A percentile compares a stretch with the other conserved stretches of the same genome.
These are phyloP conservation scores for Jaenimonas drosophilae DNA, from an alignment of 208 protist species.

Conservation along the genomic window DNA sequence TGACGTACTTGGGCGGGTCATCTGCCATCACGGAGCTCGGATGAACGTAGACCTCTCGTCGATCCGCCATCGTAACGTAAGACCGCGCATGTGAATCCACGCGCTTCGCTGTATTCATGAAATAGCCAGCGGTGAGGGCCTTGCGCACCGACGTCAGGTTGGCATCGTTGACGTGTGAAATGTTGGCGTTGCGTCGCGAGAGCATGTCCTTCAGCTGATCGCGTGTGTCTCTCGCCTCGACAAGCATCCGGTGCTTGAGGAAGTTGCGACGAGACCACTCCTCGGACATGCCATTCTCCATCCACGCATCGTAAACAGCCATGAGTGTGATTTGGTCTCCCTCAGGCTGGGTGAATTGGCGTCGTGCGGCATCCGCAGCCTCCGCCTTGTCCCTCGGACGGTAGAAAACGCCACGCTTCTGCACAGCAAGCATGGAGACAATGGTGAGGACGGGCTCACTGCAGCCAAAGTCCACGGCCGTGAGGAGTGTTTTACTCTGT, in stretches of 20 bases:
- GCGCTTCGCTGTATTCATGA: slow-evolving; percentile 94
- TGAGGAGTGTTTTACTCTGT: slow-evolving; percentile 97
- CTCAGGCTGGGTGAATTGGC: slow-evolving; percentile 94
- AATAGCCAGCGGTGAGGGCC: slow-evolving; percentile 96
- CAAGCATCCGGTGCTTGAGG: slow-evolving; percentile 94
- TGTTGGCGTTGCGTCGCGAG: slow-evolving; percentile 90
- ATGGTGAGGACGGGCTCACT: slow-evolving; percentile 96
- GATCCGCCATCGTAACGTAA: slow-evolving; percentile 80
- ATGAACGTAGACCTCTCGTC: slow-evolving; percentile 84
- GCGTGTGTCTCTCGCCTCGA: slow-evolving; percentile 94
- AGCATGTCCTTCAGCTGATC: slow-evolving; percentile 96
- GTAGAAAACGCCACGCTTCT: slow-evolving; percentile 90
- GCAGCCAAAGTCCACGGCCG: slow-evolving; percentile 94
- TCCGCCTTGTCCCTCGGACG: slow-evolving; percentile 84
- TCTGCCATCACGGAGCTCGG: slow-evolving; percentile 78
- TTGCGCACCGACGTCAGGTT: slow-evolving; percentile 89
- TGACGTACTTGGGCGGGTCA: slow-evolving; percentile 90
- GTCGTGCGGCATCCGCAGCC: slow-evolving; percentile 93
- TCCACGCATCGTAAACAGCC: slow-evolving; percentile 91
- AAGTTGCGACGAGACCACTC: slow-evolving; percentile 98
- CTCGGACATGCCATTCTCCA: slow-evolving; percentile 84
- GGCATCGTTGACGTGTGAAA: slow-evolving; percentile 87
- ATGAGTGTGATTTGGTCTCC: slow-evolving; percentile 97
- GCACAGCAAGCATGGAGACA: slow-evolving; percentile 95
- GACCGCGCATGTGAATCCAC: slow-evolving; percentile 62